phyloP scores from a whole-genome alignment of 1,284 basidiomycete species.

The Ganoderma boninense region DNA sequence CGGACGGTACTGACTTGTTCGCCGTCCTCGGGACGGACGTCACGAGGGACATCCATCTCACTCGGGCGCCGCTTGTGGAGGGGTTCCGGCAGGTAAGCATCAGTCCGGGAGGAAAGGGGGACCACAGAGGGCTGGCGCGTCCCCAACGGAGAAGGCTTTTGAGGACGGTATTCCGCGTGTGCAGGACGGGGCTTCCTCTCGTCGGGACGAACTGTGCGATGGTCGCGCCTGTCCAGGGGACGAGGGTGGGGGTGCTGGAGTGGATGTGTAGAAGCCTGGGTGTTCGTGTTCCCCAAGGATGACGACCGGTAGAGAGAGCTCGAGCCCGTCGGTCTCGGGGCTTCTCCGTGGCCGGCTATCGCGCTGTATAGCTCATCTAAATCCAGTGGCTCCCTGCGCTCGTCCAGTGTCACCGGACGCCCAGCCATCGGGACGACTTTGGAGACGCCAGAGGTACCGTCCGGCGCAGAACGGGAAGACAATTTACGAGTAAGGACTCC shows the following conservation, averaged over 20 bases:
- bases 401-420: background rate
- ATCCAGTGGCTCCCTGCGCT: background rate
- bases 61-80: constrained; percentile 14
- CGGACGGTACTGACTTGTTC: constrained; percentile 16
- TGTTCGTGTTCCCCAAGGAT: constrained; percentile 18
- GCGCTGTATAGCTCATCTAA: background rate
- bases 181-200: constrained; percentile 15
- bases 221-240: constrained; percentile 14
- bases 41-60: constrained; percentile 24
- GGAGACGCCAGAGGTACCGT: background rate
- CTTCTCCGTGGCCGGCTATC: background rate
- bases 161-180: constrained; percentile 13
- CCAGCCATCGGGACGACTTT: background rate
- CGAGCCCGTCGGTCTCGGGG: background rate
- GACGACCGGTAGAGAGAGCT: constrained; percentile 18
- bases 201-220: background rate
- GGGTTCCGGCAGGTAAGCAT: constrained; percentile 2
- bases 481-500: background rate
- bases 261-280: background rate
- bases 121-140: constrained; percentile 6
- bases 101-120: constrained; percentile 8
- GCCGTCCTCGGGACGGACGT: constrained; percentile 20
- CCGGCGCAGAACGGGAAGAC: background rate
- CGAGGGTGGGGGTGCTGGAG: background rate
- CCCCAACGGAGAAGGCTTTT: constrained; percentile 21